Conservation (phyloP, 257 asterid genomes). For the Knoxia roxburghii region DNA sequence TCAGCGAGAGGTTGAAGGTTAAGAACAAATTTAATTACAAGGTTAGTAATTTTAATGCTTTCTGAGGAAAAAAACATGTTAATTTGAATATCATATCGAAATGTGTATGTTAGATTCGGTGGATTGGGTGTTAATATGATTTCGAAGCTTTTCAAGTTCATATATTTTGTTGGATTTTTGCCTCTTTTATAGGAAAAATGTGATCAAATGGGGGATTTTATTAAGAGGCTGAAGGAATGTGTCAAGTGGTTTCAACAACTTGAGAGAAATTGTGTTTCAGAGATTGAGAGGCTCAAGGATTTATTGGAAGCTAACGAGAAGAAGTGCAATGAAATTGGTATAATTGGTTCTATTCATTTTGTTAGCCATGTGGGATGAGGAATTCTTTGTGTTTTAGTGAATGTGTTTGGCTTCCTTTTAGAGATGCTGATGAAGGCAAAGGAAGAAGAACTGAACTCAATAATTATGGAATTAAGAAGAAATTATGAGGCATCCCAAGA, state of each 20-base stretch:
- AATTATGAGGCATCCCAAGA: conserved; percentile 61
- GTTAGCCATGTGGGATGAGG: neutral
- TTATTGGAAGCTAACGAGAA: conserved; percentile 69
- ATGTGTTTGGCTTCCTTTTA: conserved; percentile 16
- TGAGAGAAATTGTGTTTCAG: conserved; percentile 50
- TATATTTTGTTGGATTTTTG: conserved; percentile 9
- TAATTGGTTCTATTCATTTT: neutral
- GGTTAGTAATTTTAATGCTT: conserved; percentile 19
- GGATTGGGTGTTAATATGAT: neutral
- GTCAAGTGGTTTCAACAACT: conserved; percentile 83
- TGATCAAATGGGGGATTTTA: conserved; percentile 59
- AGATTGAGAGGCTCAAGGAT: conserved; percentile 48
- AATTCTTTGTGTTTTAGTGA: conserved; percentile 1
- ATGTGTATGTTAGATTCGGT: neutral
- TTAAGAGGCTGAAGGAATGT: conserved; percentile 69
- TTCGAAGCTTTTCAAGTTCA: conserved; percentile 5
- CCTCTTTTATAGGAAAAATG: conserved; percentile 52
- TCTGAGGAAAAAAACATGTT: neutral
- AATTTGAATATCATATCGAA: neutral
- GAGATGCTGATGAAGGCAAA: conserved; percentile 71
- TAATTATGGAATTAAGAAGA: conserved; percentile 67
- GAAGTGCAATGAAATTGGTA: conserved; percentile 31
- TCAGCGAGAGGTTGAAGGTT: conserved; percentile 56
- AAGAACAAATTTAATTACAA: conserved; percentile 56
- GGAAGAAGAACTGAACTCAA: conserved; percentile 70